Percentiles rank a stretch among this genome's conserved stretches.
These are phyloP conservation scores for Claviceps pusilla DNA, from an alignment of 2,329 filamentous ascomycete genomes.

Conservation along the genomic window DNA sequence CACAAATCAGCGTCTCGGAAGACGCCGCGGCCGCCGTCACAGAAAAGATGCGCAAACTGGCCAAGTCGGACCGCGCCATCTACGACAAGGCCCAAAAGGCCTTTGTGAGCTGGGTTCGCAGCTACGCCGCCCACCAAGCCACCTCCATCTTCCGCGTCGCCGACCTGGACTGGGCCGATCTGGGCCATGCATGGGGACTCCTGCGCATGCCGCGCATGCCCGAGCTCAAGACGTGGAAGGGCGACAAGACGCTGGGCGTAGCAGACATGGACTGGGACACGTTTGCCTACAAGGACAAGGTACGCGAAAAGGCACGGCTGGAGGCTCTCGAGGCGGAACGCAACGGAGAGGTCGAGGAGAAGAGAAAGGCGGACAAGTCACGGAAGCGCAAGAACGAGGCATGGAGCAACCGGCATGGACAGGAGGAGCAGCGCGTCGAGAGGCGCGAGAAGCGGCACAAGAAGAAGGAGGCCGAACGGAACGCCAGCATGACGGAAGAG, in stretches of 20 bases:
- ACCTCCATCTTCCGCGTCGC: conserved; percentile 74
- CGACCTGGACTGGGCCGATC: conserved; percentile 72
- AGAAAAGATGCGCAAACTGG: conserved; percentile 44
- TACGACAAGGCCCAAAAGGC: conserved; percentile 82
- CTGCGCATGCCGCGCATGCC: conserved; percentile 87
- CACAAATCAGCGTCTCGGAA: conserved; percentile 40
- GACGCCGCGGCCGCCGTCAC: conserved; percentile 45
- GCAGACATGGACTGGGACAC: conserved; percentile 51
- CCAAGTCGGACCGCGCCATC: conserved; percentile 38
- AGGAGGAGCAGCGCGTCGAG: conserved; percentile 45
- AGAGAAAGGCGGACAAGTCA: conserved; percentile 26
- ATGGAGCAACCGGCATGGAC: conserved; percentile 58
- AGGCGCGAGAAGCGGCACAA: conserved; percentile 50
- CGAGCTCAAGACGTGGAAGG: conserved; percentile 60
- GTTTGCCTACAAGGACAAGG: conserved; percentile 58
- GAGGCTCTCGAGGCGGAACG: conserved; percentile 38
- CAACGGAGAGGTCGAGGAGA: conserved; percentile 22
- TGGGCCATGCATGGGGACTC: conserved; percentile 73
- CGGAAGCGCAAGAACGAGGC: conserved; percentile 50
- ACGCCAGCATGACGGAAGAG: conserved; percentile 53
- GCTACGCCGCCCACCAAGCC: conserved; percentile 82
- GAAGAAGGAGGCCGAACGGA: conserved; percentile 47
- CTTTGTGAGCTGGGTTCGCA: conserved; percentile 86
- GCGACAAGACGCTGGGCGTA: conserved; percentile 48
- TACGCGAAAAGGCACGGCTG: conserved; percentile 49